Base-by-base conservation (phyloP, 768 basidiomycete genomes). In the Aureoboletus auriporus region DNA sequence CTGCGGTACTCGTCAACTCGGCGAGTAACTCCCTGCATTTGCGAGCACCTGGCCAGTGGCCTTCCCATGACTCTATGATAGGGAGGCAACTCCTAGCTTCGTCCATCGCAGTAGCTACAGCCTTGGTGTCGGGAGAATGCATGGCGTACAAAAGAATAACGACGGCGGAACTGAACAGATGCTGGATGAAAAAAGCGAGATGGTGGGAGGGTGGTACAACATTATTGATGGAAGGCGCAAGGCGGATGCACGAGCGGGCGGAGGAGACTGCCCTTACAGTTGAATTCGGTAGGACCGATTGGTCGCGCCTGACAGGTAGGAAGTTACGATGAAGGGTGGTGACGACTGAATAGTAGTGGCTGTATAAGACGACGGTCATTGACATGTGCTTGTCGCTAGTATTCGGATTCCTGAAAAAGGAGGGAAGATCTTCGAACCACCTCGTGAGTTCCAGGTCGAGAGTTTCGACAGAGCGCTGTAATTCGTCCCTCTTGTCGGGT, bases 271-370 rank as follows among this genome's bases (percentile, higher is more conserved):
- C 91, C 62, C 88, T 91, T 20, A 76, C 73, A 2, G 84, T 84
- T 16, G 91, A 92, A 53, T 81, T 82, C 6, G 86, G 79, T 27
- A 79, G 77, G 17, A 83, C 72, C 9, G 79, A 74, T 58, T 84
- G 80, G 54, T 88, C 90, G 29, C 77, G 81, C 62, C 78, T 84
- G 42, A 90, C 82, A 9, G 90, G 91, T 8, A 93, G 73, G 57
- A 92, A 83, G 65, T 92, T 92, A 41, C 91, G 89, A 61, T 93
- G 91, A 41, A 93, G 79, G 6, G 90, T 90, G 5, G 88, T 90
- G 58, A 91, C 71, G 37, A 93, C 77, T 13, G 89, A 91, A 66
- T 93, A 93, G 61, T 92, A 93, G 62, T 92, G 89, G 57, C 88
- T 89, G 75, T 83, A 90, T 10, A 93, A 76, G 33, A 90, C 85